Conservation (phyloP, 192 early-diverging fungal genomes). For the Coemansia umbellata region DNA sequence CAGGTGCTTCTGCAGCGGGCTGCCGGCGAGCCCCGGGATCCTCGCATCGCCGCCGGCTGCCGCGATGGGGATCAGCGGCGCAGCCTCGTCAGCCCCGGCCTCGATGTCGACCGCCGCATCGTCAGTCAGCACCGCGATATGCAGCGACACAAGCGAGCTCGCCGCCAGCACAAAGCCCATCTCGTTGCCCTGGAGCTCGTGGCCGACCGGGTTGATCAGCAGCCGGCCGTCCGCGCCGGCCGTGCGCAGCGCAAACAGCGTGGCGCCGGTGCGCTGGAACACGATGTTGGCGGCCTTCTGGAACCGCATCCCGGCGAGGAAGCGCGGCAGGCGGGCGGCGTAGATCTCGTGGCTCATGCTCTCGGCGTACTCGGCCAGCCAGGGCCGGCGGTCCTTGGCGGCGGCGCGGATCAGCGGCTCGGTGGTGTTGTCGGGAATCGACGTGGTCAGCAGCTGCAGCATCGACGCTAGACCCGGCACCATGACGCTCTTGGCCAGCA, state of each 20-base stretch:
- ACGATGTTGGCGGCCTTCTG: slow-evolving; percentile 54
- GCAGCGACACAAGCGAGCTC: slow-evolving; percentile 40
- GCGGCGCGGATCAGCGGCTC: slow-evolving; percentile 38
- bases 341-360: slow-evolving; percentile 68
- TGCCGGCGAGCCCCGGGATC: slow-evolving; percentile 13
- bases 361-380: slow-evolving; percentile 60
- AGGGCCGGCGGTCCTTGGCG: slow-evolving; percentile 22
- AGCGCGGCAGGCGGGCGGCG: slow-evolving; percentile 47
- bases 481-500: slow-evolving; percentile 66
- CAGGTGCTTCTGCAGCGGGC: slow-evolving; percentile 30
- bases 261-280: slow-evolving; percentile 55
- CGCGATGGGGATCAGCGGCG: slow-evolving; percentile 26
- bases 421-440: slow-evolving; percentile 55
- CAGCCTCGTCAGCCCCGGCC: slow-evolving; percentile 4
- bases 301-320: slow-evolving; percentile 54
- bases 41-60: neutral
- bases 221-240: slow-evolving; percentile 22
- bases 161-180: slow-evolving; percentile 57
- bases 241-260: slow-evolving; percentile 58
- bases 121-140: slow-evolving; percentile 42
- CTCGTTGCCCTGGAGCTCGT: slow-evolving; percentile 59
- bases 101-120: slow-evolving; percentile 12
- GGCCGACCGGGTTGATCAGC: slow-evolving; percentile 57
- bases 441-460: slow-evolving; percentile 61
- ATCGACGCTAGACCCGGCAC: slow-evolving; percentile 70